Evolutionary conservation across 1,139 yeast genomes (phyloP).

Genomic region (Lodderomyces metapsilosis): DNA sequence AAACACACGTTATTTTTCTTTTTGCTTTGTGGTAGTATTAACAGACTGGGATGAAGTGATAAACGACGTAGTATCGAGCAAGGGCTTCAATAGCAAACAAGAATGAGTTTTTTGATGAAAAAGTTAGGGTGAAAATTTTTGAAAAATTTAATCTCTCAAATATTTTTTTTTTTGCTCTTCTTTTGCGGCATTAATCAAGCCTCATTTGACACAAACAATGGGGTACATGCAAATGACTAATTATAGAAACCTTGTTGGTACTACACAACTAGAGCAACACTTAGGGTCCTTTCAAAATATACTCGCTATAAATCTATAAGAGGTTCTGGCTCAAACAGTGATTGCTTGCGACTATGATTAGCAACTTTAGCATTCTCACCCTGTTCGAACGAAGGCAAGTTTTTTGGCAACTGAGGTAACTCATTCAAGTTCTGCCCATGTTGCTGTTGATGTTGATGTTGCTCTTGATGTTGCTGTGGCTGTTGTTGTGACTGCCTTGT

Average conservation of each 20-base stretch:
- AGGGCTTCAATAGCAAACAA: no score
- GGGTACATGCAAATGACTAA: no score
- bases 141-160: slow-evolving; percentile 1
- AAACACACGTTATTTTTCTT: slow-evolving; percentile 11
- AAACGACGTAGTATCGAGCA: background rate
- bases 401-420: slow-evolving; percentile 14
- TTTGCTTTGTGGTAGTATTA: slow-evolving; percentile 7
- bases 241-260: no score
- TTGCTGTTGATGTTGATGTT: slow-evolving; percentile 4
- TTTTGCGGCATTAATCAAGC: no score
- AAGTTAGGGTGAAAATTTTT: background rate
- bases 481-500: background rate
- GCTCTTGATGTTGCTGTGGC: background rate
- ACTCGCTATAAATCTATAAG: slow-evolving; percentile 31
- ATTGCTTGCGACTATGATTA: background rate
- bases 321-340: slow-evolving; percentile 30
- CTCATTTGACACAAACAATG: no score
- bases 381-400: slow-evolving; percentile 11
- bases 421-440: slow-evolving; percentile 5
- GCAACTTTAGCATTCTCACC: background rate
- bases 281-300: no score
- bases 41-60: background rate
- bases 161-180: no score
- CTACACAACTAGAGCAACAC: no score
- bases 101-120: no score